Base-by-base conservation (phyloP, 108 stramenopile species). In the Pseudonitzschia pungens region DNA sequence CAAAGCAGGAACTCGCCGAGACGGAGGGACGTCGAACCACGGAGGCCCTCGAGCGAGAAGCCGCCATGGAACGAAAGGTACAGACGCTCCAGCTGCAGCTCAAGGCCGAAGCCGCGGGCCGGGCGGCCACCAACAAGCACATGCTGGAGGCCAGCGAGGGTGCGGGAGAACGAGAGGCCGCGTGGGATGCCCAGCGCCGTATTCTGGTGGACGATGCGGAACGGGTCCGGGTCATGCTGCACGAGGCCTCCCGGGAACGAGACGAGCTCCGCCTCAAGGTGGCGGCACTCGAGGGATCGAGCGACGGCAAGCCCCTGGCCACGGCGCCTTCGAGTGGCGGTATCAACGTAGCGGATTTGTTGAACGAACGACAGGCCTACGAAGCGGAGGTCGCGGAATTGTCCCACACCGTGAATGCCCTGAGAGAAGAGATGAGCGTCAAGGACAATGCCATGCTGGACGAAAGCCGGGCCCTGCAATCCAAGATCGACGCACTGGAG, bases 21-120 rank as follows among this genome's bases (percentile, higher is more conserved):
- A 86, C 88, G 20, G 91, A 94, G 74, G 93, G 93, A 8, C 86
- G 93, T 11, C 68, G 91, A 26, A 90, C 90, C 20, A 72, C 89
- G 16, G 95, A 96, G 68, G 95, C 92, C 2, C 75, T 96, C 29
- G 92, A 93, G 73, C 79, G 95, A 18, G 95, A 96, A 73, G 95
- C 95, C 5, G 79, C 81, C 58, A 89, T 90, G 66, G 84, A 87
- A 48, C 86, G 95, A 0, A 78, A 80, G 51, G 86, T 92, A 12
- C 83, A 89, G 60, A 81, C 78, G 21, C 76, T 93, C 4, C 91
- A 92, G 70, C 76, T 96, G 36, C 88, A 93, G 45, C 87, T 96
- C 32, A 84, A 86, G 45, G 94, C 92, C 15, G 94, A 93, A 81
- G 79, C 81, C 26, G 92, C 94, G 9, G 94, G 92, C 36, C 79